phyloP scores from a whole-genome alignment of 805 yeast genomes.

The Kluyveromyces dobzhanskii region DNA sequence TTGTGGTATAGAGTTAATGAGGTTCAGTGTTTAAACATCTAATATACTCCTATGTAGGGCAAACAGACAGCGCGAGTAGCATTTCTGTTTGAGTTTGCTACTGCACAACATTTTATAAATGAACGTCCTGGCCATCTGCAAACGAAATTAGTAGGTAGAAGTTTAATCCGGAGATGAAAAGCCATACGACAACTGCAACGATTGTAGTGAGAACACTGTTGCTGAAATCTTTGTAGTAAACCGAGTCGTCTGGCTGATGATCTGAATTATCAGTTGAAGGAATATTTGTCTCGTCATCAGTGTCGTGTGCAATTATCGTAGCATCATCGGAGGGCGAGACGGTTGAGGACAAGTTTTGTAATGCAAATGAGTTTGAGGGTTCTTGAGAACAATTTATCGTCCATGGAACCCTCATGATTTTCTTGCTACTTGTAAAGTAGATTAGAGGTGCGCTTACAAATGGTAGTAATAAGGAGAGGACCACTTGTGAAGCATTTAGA shows the following conservation, averaged over 20 bases:
- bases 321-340: slow-evolving; percentile 1
- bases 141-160: slow-evolving; percentile 49
- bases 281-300: slow-evolving; percentile 31
- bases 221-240: slow-evolving; percentile 32
- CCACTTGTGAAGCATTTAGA: slow-evolving; percentile 79
- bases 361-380: slow-evolving; percentile 7
- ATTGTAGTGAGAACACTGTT: slow-evolving; percentile 40
- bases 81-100: too few relatives aligned
- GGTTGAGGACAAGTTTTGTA: slow-evolving; percentile 6
- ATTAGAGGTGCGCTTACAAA: slow-evolving; percentile 84
- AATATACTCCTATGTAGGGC: too few relatives aligned
- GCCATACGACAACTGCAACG: slow-evolving; percentile 55
- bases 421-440: slow-evolving; percentile 63
- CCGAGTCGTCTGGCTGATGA: slow-evolving; percentile 29
- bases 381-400: slow-evolving; percentile 12
- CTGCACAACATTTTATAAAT: slow-evolving; percentile 15
- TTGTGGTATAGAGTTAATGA: too few relatives aligned
- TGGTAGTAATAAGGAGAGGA: slow-evolving; percentile 70
- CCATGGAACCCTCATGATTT: slow-evolving; percentile 53
- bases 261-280: slow-evolving; percentile 2
- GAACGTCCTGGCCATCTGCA: slow-evolving; percentile 37
- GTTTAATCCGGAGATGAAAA: slow-evolving; percentile 58
- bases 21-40: too few relatives aligned
- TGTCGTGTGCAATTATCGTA: neutral
- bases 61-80: too few relatives aligned